Evolutionary conservation across 108 stramenopile genomes (phyloP), one percentile per base, ranked within the genome.

Genomic region (Aurantiochytrium sp.): DNA sequence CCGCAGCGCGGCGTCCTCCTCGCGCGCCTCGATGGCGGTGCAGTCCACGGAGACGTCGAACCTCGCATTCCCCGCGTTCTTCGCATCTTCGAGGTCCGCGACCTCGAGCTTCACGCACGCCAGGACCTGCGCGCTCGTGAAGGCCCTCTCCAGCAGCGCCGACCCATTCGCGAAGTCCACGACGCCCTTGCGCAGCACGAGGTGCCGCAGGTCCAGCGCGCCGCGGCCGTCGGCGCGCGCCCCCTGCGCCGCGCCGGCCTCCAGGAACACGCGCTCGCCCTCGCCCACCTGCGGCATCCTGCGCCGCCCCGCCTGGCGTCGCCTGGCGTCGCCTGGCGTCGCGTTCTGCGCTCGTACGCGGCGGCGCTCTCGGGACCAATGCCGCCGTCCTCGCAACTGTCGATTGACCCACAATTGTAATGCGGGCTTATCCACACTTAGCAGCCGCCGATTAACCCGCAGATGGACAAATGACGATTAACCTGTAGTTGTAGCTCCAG

Each of bases 51-150:
- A 48, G 42, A 81, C 73, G 45, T 81, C 73, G 24, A 81, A 81
- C 10, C 17, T 6, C 6, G 24, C 27, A 65, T 30, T 30, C 1
- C 59, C 59, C 8, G 59, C 34, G 59, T 34, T 30, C 10, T 27
- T 8, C 34, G 59, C 15, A 27, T 65, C 59, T 34, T 65, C 59
- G 34, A 65, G 59, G 19, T 65, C 59, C 0, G 24, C 34, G 12
- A 65, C 59, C 59, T 65, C 59, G 34, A 65, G 59, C 59, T 81
- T 81, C n/a, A 81, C 73, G 27, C 73, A 41, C 32, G 73, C 73
- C 0, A 81, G 73, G 10, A 81, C 73, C 73, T 81, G 39, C 27
- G 42, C 39, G 42, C 45, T 48, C n/a, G 73, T 81, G 2, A 27
- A 48, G 19, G 45, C 73, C 24, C 73, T 41, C 30, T 81, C 73